Percentiles rank a stretch among this genome's conserved stretches.
phyloP scores from a whole-genome alignment of 2,329 filamentous ascomycete species.

The Lecanosticta acicola region DNA sequence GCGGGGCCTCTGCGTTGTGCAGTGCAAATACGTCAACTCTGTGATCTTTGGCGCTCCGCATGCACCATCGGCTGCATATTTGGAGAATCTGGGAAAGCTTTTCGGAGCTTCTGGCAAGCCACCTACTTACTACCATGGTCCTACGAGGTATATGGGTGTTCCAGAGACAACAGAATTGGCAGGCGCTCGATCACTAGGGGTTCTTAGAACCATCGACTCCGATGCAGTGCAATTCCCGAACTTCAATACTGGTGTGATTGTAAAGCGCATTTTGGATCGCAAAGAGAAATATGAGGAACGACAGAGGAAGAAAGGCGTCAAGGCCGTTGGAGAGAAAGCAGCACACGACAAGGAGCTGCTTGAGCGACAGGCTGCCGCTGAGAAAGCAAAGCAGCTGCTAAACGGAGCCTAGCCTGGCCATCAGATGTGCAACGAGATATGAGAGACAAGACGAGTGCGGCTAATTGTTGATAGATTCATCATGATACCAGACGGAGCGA shows the following conservation, averaged over 20 bases:
- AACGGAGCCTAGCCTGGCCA: too few relatives aligned
- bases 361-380: constrained; percentile 8
- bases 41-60: constrained; percentile 89
- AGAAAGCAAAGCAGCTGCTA: neutral
- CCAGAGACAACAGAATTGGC: constrained; percentile 51
- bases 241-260: constrained; percentile 69
- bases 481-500: neutral
- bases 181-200: constrained; percentile 72
- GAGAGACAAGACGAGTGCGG: too few relatives aligned
- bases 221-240: constrained; percentile 86
- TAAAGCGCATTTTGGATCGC: constrained; percentile 81
- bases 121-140: constrained; percentile 58
- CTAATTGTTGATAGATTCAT: neutral
- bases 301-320: constrained; percentile 83
- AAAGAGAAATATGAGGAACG: constrained; percentile 84
- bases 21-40: constrained; percentile 88
- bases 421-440: neutral
- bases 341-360: constrained; percentile 11
- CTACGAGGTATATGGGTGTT: constrained; percentile 77
- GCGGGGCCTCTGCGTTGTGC: constrained; percentile 86
- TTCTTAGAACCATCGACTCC: constrained; percentile 70
- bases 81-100: constrained; percentile 35
- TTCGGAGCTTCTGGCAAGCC: neutral
- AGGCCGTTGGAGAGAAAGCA: constrained; percentile 66
- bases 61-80: constrained; percentile 71